phyloP scores from a whole-genome alignment of 2,329 filamentous ascomycete genomes.

The Reticulascus tulasneorum region DNA sequence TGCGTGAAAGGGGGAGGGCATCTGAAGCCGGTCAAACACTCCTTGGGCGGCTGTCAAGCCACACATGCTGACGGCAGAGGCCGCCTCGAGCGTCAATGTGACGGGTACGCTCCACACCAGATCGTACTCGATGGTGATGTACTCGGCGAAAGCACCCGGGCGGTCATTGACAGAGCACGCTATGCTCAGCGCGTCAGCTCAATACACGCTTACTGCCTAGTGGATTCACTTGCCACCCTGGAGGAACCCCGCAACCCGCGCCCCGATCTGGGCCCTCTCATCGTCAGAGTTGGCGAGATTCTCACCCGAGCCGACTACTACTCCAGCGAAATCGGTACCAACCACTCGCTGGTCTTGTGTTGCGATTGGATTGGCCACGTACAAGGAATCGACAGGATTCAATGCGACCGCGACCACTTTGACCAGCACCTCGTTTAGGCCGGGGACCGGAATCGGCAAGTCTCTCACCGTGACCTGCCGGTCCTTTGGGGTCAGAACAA shows the following conservation, averaged over 20 bases:
- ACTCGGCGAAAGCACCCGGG: constrained; percentile 42
- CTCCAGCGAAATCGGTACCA: constrained; percentile 37
- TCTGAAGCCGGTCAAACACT: constrained; percentile 30
- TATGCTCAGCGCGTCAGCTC: background rate
- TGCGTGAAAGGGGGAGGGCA: constrained; percentile 27
- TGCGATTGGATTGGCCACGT: constrained; percentile 29
- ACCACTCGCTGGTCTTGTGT: constrained; percentile 23
- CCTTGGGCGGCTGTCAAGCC: constrained; percentile 39
- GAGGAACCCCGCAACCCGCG: constrained; percentile 35
- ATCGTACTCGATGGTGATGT: constrained; percentile 27
- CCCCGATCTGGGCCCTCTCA: constrained; percentile 18
- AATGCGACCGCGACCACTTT: constrained; percentile 20
- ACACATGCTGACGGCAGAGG: constrained; percentile 34
- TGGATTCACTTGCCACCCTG: constrained; percentile 30
- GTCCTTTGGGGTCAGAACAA: constrained; percentile 12
- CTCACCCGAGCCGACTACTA: constrained; percentile 18
- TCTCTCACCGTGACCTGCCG: constrained; percentile 11
- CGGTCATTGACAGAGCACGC: constrained; percentile 36
- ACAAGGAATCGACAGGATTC: constrained; percentile 27
- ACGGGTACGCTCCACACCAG: constrained; percentile 33
- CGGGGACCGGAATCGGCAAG: constrained; percentile 13
- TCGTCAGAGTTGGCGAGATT: constrained; percentile 12
- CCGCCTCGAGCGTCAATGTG: constrained; percentile 27
- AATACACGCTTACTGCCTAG: background rate
- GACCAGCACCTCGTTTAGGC: constrained; percentile 17